These are phyloP conservation scores for Takashimella koratensis DNA, from an alignment of 1,284 basidiomycete species.

Conservation along the genomic window DNA sequence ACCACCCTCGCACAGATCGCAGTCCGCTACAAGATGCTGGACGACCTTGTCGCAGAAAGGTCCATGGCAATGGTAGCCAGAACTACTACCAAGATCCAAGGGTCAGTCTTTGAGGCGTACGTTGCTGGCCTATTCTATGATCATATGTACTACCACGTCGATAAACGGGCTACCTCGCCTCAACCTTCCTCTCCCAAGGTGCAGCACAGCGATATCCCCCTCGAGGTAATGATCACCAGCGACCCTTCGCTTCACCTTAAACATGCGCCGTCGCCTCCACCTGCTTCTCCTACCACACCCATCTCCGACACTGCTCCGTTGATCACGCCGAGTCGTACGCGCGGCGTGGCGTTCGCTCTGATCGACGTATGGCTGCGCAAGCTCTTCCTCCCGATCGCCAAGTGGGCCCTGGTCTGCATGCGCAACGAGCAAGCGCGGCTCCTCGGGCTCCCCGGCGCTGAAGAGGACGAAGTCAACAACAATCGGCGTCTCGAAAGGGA, in stretches of 20 bases:
- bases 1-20: slow-evolving; percentile 30
- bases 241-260: background rate
- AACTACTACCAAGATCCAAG: too few species aligned
- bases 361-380: slow-evolving; percentile 36
- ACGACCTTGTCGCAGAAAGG: slow-evolving; percentile 25
- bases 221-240: too few species aligned
- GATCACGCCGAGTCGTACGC: slow-evolving; percentile 15
- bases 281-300: background rate
- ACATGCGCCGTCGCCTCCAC: background rate
- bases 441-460: background rate
- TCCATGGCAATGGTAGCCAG: slow-evolving; percentile 28
- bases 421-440: background rate
- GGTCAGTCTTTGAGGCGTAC: slow-evolving; percentile 41
- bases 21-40: slow-evolving; percentile 21
- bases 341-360: slow-evolving; percentile 31
- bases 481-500: background rate
- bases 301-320: too few species aligned
- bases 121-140: slow-evolving; percentile 37
- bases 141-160: too few species aligned
- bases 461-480: background rate
- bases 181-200: too few species aligned
- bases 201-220: background rate
- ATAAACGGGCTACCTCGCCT: too few species aligned
- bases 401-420: slow-evolving; percentile 21
- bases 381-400: slow-evolving; percentile 32